These are phyloP conservation scores for Backusella morwellensis DNA, from an alignment of 192 early-diverging fungal species.

Conservation along the genomic window DNA sequence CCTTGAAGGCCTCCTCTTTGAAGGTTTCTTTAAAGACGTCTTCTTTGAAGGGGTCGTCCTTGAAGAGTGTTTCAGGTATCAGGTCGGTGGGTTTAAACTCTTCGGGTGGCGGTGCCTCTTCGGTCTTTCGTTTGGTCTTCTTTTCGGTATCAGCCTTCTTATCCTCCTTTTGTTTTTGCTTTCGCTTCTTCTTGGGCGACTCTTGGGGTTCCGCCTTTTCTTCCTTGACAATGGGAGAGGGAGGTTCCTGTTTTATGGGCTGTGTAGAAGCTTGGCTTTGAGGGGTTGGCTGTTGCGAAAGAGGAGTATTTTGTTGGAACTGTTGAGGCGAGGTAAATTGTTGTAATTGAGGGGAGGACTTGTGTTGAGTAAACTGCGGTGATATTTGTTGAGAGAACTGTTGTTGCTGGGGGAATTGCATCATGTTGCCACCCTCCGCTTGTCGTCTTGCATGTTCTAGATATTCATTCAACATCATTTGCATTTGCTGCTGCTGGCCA, in stretches of 20 bases:
- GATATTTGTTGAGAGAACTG: not conserved
- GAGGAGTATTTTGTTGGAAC: not conserved
- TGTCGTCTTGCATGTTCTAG: slow-evolving; percentile 13
- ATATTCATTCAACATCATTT: slow-evolving; percentile 19
- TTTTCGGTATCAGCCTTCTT: not conserved
- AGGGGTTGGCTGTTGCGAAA: slow-evolving; percentile 10
- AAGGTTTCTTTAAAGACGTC: no score
- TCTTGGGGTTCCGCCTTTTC: not conserved
- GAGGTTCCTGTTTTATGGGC: not conserved
- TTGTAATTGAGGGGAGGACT: not conserved
- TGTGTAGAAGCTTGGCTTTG: not conserved
- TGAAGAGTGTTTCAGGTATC: not conserved
- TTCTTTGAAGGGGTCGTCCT: no score
- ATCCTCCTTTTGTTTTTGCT: not conserved
- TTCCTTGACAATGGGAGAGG: not conserved
- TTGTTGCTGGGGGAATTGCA: not conserved
- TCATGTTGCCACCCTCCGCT: not conserved
- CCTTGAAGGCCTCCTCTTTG: no score
- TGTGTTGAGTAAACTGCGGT: not conserved
- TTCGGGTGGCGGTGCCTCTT: not conserved
- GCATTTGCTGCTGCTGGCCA: slow-evolving; percentile 31
- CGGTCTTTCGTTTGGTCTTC: not conserved
- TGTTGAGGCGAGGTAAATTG: not conserved
- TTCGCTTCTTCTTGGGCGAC: not conserved
- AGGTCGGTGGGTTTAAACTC: not conserved